Conservation (phyloP, 768 basidiomycete species). For the Boletus subcaerulescens region DNA sequence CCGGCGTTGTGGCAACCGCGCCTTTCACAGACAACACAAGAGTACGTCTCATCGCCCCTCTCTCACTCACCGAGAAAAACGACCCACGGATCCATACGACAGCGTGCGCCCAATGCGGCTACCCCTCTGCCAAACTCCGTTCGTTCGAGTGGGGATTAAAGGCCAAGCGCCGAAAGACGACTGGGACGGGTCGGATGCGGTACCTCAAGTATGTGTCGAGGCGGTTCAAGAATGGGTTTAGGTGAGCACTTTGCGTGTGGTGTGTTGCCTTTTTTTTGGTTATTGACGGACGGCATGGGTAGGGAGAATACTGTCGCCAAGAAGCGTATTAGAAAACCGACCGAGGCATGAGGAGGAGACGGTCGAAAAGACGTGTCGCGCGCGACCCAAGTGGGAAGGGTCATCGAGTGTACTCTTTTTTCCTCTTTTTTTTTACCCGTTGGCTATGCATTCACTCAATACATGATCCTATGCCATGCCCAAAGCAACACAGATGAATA, state of each 20-base stretch:
- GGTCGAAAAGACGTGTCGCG: background rate
- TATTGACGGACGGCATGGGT: background rate
- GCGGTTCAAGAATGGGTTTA: conserved; percentile 99
- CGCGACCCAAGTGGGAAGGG: background rate
- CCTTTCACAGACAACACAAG: conserved; percentile 99
- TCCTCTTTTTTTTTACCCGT: conserved; percentile 8
- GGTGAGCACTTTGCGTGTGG: conserved; percentile 39
- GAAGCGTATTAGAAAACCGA: conserved; percentile 67
- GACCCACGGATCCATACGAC: background rate
- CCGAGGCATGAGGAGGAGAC: conserved; percentile 39
- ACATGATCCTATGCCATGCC: conserved; percentile 17
- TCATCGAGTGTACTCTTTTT: conserved; percentile 15
- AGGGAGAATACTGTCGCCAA: conserved; percentile 92
- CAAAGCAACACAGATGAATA: background rate
- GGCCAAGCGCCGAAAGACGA: conserved; percentile 99
- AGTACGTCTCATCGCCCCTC: conserved; percentile 47
- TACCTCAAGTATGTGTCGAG: conserved; percentile 91
- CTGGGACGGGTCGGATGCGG: conserved; percentile 94
- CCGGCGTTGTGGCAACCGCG: conserved; percentile 92
- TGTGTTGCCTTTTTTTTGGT: background rate
- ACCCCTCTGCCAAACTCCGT: conserved; percentile 91
- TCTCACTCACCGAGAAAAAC: no score
- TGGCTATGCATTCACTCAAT: conserved; percentile 17
- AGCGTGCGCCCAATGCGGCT: conserved; percentile 97
- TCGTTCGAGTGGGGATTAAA: conserved; percentile 98